phyloP scores from a whole-genome alignment of 225 moss, liverwort and hornwort genomes.

The Takakia lepidozioides region DNA sequence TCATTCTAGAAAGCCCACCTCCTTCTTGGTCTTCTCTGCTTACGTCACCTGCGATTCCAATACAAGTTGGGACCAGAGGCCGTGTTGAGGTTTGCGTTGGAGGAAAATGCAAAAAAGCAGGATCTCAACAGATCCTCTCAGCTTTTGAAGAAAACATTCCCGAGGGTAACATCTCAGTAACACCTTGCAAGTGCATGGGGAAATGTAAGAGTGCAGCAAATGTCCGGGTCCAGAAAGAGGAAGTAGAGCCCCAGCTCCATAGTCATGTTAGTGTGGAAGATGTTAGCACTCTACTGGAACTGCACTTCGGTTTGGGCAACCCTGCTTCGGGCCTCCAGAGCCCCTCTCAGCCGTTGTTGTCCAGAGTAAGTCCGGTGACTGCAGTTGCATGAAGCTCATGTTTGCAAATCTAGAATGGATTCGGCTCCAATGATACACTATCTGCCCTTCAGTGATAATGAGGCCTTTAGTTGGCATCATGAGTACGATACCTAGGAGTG shows the following conservation, averaged over 20 bases:
- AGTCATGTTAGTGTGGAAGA: slow-evolving; percentile 27
- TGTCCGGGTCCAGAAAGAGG: slow-evolving; percentile 25
- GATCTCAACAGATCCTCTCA: slow-evolving; percentile 30
- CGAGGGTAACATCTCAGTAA: slow-evolving; percentile 20
- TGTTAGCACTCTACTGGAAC: slow-evolving; percentile 26
- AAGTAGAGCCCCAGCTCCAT: slow-evolving; percentile 23
- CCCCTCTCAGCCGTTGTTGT: too few species aligned
- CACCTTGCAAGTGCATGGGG: slow-evolving; percentile 54
- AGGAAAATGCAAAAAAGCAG: slow-evolving; percentile 37
- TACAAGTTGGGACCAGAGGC: slow-evolving; percentile 4
- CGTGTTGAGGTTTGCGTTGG: slow-evolving; percentile 42
- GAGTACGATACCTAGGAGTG: too few species aligned
- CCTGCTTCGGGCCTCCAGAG: too few species aligned
- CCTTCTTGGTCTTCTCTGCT: slow-evolving; percentile 9
- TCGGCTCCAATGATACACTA: too few species aligned
- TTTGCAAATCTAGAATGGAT: too few species aligned
- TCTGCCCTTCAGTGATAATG: too few species aligned
- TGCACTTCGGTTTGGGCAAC: slow-evolving; percentile 21
- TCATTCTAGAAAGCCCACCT: slow-evolving; percentile 10
- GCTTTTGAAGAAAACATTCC: slow-evolving; percentile 26
- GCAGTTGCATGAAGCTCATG: too few species aligned
- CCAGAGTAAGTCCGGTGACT: too few species aligned
- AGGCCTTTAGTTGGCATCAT: too few species aligned
- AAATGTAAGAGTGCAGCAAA: slow-evolving; percentile 51
- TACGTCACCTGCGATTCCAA: neutral